Evolutionary conservation across 768 basidiomycete species (phyloP).

Genomic region (Amanita inopinata): DNA sequence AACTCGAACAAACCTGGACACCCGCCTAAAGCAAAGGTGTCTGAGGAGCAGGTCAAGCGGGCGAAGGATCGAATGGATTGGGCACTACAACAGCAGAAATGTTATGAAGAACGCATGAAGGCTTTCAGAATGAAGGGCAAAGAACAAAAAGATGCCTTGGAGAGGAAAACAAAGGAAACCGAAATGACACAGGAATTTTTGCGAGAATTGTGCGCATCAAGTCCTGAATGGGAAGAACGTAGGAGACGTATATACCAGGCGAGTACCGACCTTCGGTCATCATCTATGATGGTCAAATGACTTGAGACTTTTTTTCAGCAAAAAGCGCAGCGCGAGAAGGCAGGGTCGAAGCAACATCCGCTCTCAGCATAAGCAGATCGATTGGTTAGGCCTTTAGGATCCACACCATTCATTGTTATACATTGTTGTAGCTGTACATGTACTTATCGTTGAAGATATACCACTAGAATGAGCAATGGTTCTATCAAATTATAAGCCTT

Average conservation of each 20-base stretch:
- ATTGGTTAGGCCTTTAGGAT: no score
- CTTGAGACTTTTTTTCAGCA: no score
- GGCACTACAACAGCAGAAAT: constrained; percentile 39
- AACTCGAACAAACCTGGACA: background rate
- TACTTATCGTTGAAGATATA: no score
- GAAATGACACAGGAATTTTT: constrained; percentile 44
- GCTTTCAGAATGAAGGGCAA: constrained; percentile 23
- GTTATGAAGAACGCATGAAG: constrained; percentile 41
- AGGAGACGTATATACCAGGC: constrained; percentile 43
- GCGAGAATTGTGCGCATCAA: constrained; percentile 40
- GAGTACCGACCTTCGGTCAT: constrained; percentile 11
- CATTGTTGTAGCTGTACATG: no score
- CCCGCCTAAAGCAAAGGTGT: background rate
- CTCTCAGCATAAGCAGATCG: background rate
- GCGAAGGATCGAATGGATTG: constrained; percentile 44
- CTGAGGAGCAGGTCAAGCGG: constrained; percentile 18
- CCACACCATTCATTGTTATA: no score
- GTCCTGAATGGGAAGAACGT: constrained; percentile 56
- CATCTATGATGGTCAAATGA: no score
- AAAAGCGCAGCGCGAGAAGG: background rate
- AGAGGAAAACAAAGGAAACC: constrained; percentile 21
- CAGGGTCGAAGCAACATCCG: background rate
- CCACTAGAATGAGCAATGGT: no score
- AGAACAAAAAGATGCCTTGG: constrained; percentile 26
- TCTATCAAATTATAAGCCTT: no score